phyloP scores from a whole-genome alignment of 2,329 filamentous ascomycete genomes.

The Fusarium sulawesiense region DNA sequence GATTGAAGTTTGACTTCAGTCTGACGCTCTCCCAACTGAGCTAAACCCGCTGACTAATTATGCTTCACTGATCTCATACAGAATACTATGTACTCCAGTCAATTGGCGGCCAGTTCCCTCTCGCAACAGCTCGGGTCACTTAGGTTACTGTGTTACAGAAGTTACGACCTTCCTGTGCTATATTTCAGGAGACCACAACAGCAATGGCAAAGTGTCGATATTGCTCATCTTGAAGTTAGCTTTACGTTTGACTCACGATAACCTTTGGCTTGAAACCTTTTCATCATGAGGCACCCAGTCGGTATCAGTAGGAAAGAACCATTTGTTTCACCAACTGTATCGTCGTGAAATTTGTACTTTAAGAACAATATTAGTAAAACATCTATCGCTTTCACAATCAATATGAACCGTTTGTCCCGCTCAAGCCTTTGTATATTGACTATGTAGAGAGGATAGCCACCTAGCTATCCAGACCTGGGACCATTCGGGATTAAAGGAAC shows the following conservation, averaged over 20 bases:
- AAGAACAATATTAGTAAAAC: not conserved
- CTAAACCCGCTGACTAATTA: slow-evolving; percentile 1
- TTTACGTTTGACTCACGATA: fast-evolving
- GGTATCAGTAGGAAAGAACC: not conserved
- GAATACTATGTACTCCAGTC: no score
- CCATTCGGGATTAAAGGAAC: not conserved
- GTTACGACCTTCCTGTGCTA: not conserved
- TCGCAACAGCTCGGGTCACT: no score
- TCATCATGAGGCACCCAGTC: not conserved
- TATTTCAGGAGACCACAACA: fast-evolving
- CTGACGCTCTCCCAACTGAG: slow-evolving; percentile 8
- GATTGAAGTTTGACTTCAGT: slow-evolving; percentile 3
- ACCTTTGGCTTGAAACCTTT: not conserved
- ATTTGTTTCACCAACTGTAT: not conserved
- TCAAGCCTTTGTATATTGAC: not conserved
- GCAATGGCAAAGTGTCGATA: fast-evolving
- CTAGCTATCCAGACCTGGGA: not conserved
- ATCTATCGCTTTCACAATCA: not conserved
- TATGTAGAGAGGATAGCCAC: not conserved
- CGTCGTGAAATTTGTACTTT: not conserved
- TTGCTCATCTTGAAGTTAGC: fast-evolving
- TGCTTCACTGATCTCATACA: fast-evolving
- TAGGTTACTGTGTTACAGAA: no score
- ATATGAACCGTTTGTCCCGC: not conserved
- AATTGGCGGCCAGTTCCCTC: no score